Percentiles rank a stretch among this genome's conserved stretches.
Conservation (phyloP, 2,329 filamentous ascomycete species). For the Curvularia spicifera region DNA sequence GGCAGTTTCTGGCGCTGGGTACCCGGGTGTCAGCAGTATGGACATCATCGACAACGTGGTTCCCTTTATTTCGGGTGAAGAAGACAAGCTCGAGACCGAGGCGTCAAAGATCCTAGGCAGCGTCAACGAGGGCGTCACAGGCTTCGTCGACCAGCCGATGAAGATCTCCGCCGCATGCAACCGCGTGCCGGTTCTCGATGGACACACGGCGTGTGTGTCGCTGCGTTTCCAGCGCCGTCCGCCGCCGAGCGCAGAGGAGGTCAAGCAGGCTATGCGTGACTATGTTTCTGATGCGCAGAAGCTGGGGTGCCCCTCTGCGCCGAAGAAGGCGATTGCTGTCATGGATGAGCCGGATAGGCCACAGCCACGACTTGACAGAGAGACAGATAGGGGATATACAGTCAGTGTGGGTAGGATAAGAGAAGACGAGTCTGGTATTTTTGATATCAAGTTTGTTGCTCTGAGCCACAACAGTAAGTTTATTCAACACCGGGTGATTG, state of each 20-base stretch:
- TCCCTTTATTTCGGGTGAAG: constrained; percentile 90
- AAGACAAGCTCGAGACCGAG: constrained; percentile 95
- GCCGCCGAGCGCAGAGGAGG: constrained; percentile 74
- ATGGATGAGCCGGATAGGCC: constrained; percentile 90
- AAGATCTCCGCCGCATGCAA: constrained; percentile 88
- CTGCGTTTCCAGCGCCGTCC: constrained; percentile 79
- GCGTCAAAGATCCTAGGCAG: constrained; percentile 90
- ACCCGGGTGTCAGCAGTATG: constrained; percentile 88
- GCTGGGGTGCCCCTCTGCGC: constrained; percentile 86
- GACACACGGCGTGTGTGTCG: constrained; percentile 93
- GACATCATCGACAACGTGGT: constrained; percentile 97
- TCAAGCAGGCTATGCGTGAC: constrained; percentile 77
- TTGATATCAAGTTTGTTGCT: constrained; percentile 94
- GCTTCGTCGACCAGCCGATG: constrained; percentile 78
- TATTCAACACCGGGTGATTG: constrained; percentile 11
- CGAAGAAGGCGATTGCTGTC: constrained; percentile 79
- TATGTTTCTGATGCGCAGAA: constrained; percentile 84
- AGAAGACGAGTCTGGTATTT: constrained; percentile 85
- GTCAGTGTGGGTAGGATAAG: constrained; percentile 88
- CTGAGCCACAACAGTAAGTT: constrained; percentile 78
- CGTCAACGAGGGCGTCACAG: constrained; percentile 73
- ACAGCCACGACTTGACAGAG: constrained; percentile 87
- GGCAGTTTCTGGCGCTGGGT: constrained; percentile 90
- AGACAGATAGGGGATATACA: constrained; percentile 84
- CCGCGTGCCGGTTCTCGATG: constrained; percentile 91